Percentiles rank a stretch among this genome's conserved stretches.
Evolutionary conservation across 805 yeast species (phyloP).

Genomic region (Lipomyces kockii): DNA sequence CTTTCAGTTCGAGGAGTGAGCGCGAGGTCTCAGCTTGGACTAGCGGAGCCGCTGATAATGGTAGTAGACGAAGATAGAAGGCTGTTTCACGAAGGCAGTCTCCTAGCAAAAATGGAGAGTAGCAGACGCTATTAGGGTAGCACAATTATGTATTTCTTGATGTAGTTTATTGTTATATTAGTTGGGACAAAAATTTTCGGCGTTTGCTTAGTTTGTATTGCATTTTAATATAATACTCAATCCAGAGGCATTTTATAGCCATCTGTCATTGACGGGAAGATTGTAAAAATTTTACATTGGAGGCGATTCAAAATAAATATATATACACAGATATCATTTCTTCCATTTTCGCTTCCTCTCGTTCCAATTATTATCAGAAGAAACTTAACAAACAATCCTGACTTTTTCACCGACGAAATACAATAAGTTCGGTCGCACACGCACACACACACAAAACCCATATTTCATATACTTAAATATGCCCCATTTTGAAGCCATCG

Average conservation of each 20-base stretch:
- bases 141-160: neutral
- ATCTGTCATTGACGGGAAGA: neutral
- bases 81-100: constrained; percentile 24
- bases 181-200: neutral
- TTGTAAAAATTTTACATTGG: neutral
- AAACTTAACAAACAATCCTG: neutral
- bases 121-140: neutral
- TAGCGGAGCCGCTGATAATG: constrained; percentile 12
- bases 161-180: neutral
- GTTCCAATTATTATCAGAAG: neutral
- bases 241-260: too few species aligned
- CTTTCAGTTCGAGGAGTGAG: neutral
- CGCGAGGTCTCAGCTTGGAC: neutral
- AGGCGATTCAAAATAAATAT: neutral
- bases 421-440: neutral
- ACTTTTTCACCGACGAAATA: neutral
- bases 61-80: constrained; percentile 9
- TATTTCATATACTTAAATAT: neutral
- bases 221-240: neutral
- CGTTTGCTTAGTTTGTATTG: neutral
- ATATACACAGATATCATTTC: neutral
- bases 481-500: neutral
- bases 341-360: neutral
- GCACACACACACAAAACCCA: neutral
- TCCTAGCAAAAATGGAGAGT: constrained; percentile 14